Percentiles rank a stretch among this genome's conserved stretches.
phyloP scores from a whole-genome alignment of 2,329 filamentous ascomycete species.

The Amesomyces nigricolor region DNA sequence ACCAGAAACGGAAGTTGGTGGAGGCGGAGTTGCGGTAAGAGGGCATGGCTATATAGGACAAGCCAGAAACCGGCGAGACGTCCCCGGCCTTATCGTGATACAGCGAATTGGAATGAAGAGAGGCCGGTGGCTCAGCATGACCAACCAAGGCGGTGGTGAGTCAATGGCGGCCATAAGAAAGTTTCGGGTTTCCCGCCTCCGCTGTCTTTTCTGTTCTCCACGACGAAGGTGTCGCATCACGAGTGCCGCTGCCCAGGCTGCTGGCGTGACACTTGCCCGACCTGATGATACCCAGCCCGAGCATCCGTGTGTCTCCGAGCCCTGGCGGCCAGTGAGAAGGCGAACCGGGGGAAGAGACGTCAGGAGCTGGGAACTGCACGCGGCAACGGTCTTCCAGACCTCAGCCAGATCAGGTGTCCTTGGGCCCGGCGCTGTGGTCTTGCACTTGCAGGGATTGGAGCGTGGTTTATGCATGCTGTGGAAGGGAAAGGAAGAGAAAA shows the following conservation, averaged over 20 bases:
- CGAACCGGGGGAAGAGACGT: background rate
- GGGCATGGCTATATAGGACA: conserved; percentile 10
- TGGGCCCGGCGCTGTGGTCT: background rate
- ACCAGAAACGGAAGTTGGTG: conserved; percentile 4
- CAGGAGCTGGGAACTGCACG: background rate
- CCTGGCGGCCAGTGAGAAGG: background rate
- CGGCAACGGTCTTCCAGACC: background rate
- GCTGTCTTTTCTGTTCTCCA: background rate
- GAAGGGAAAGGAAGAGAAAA: background rate
- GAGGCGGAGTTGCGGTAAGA: conserved; percentile 11
- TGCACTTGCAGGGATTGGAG: conserved; percentile 10
- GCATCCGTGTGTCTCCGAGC: background rate
- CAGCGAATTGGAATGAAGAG: conserved; percentile 16
- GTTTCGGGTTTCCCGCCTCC: conserved; percentile 2
- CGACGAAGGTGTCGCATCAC: conserved; percentile 5
- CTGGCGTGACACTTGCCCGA: conserved; percentile 25
- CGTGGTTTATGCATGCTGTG: background rate
- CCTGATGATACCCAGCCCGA: conserved; percentile 5
- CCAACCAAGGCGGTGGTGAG: conserved; percentile 14
- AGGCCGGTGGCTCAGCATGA: conserved; percentile 17
- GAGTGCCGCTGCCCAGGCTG: conserved; percentile 14
- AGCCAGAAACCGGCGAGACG: conserved; percentile 13
- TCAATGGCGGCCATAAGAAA: conserved; percentile 14
- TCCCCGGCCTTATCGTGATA: conserved; percentile 22
- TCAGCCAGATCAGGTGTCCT: background rate